These are phyloP conservation scores for Penicillium sp. DNA, from an alignment of 2,329 filamentous ascomycete genomes.

Conservation along the genomic window DNA sequence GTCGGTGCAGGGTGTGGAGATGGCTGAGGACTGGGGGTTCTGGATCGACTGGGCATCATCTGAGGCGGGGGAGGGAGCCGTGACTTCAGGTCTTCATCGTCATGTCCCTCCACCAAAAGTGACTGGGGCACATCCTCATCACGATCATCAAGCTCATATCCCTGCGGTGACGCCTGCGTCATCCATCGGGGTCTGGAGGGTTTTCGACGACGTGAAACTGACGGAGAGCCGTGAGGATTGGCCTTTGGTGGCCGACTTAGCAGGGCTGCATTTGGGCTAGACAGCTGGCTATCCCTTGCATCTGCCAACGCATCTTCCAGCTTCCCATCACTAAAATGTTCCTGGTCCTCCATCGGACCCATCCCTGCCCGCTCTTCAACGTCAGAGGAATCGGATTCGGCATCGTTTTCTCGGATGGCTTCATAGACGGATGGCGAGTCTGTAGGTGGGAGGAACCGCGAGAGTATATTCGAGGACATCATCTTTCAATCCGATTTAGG, in stretches of 20 bases:
- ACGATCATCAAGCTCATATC: slow-evolving; percentile 49
- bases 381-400: slow-evolving; percentile 47
- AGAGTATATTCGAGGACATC: slow-evolving; percentile 45
- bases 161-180: slow-evolving; percentile 26
- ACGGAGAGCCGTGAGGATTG: slow-evolving; percentile 16
- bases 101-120: slow-evolving; percentile 57
- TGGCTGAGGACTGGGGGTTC: slow-evolving; percentile 35
- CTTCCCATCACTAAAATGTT: slow-evolving; percentile 56
- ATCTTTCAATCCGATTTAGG: slow-evolving; percentile 26
- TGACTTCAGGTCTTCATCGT: slow-evolving; percentile 37
- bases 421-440: slow-evolving; percentile 51
- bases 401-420: slow-evolving; percentile 48
- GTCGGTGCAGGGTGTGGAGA: slow-evolving; percentile 41
- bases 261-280: slow-evolving; percentile 44
- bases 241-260: slow-evolving; percentile 30
- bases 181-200: slow-evolving; percentile 34
- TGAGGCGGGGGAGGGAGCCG: slow-evolving; percentile 39
- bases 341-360: slow-evolving; percentile 49
- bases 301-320: slow-evolving; percentile 58
- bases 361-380: slow-evolving; percentile 48
- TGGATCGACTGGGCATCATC: slow-evolving; percentile 21
- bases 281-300: slow-evolving; percentile 49
- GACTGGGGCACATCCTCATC: slow-evolving; percentile 66
- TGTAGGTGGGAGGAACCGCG: slow-evolving; percentile 49
- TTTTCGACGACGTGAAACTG: slow-evolving; percentile 27